phyloP scores from a whole-genome alignment of 2,329 filamentous ascomycete species.

The Thielaviopsis populi region DNA sequence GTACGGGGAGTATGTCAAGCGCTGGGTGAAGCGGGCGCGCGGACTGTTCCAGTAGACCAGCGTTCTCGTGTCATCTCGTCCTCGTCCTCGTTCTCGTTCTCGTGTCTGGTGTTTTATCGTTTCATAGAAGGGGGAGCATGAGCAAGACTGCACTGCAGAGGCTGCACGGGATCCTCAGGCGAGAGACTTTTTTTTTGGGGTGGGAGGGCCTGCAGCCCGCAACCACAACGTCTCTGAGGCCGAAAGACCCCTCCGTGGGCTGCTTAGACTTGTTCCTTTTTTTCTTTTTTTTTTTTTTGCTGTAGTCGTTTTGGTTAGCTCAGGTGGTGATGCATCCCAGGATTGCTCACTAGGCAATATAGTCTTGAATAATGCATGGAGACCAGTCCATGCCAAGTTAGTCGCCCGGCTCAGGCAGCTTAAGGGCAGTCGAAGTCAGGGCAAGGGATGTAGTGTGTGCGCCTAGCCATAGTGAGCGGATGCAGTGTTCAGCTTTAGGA shows the following conservation, averaged over 20 bases:
- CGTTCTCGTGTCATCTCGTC: not conserved
- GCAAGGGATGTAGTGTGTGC: not conserved
- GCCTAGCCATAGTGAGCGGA: too few relatives aligned
- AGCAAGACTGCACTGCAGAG: too few relatives aligned
- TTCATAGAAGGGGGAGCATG: not conserved
- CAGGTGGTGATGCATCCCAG: not conserved
- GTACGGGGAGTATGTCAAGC: constrained; percentile 9
- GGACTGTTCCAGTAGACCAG: not conserved
- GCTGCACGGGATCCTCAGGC: too few relatives aligned
- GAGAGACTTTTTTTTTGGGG: too few relatives aligned
- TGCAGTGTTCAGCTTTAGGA: not conserved
- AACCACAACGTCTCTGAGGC: not conserved
- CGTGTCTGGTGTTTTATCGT: too few relatives aligned
- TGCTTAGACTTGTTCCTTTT: not conserved
- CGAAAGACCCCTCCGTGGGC: not conserved
- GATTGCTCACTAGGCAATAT: not conserved
- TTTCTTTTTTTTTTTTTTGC: not conserved
- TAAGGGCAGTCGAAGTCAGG: not conserved
- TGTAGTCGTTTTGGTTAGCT: not conserved
- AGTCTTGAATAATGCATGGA: not conserved
- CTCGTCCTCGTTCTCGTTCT: not conserved
- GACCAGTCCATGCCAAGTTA: not conserved
- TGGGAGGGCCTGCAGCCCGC: too few relatives aligned
- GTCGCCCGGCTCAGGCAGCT: too few relatives aligned
- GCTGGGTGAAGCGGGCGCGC: not conserved